Evolutionary conservation across 2,329 filamentous ascomycete species (phyloP).

Genomic region (Colletotrichum noveboracense): DNA sequence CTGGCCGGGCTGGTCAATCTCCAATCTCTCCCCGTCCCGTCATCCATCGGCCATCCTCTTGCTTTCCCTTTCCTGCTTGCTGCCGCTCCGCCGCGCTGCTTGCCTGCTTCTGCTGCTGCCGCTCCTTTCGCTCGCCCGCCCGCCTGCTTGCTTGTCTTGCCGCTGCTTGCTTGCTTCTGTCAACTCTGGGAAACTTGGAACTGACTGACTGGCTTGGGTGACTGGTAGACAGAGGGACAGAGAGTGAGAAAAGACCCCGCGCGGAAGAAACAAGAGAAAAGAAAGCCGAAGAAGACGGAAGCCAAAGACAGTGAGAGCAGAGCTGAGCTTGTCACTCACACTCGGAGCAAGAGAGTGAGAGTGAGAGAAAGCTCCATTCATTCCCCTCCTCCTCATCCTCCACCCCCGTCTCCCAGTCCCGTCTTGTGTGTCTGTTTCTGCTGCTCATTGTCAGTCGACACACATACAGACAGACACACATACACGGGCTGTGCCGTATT

Average conservation of each 20-base stretch:
- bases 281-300: neutral
- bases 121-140: neutral
- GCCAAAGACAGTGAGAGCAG: neutral
- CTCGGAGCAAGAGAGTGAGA: neutral
- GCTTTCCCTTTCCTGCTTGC: conserved; percentile 5
- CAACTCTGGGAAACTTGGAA: neutral
- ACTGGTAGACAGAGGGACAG: neutral
- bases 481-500: conserved; percentile 1
- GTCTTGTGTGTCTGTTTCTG: conserved; percentile 2
- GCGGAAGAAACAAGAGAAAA: neutral
- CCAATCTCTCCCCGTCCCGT: neutral
- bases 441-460: conserved; percentile 6
- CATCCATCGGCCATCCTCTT: conserved; percentile 13
- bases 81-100: neutral
- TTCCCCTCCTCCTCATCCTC: neutral
- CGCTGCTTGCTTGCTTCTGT: neutral
- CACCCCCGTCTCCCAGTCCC: neutral
- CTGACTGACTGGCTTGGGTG: neutral
- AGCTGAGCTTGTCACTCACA: neutral
- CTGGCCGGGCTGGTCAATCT: conserved; percentile 10
- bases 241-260: neutral
- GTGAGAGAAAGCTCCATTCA: neutral
- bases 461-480: neutral
- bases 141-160: neutral
- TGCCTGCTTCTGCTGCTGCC: neutral